phyloP scores from a whole-genome alignment of 257 asterid species.

The Penstemon barbatus region DNA sequence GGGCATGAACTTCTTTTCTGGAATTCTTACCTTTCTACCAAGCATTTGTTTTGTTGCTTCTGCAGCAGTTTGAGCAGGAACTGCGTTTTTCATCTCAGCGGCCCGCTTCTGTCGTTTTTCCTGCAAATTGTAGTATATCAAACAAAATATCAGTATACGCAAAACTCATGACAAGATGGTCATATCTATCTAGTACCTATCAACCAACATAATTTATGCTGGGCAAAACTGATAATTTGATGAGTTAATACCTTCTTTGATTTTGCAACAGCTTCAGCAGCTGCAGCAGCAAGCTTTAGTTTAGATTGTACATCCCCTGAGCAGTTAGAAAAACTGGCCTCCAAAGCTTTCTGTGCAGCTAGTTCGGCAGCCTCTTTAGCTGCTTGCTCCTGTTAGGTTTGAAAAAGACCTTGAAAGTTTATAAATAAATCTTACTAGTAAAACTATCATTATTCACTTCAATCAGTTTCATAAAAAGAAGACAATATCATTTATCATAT shows the following conservation, averaged over 20 bases:
- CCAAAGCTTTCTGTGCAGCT: slow-evolving; percentile 56
- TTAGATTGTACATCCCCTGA: slow-evolving; percentile 56
- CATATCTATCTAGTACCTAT: background rate
- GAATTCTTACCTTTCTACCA: slow-evolving; percentile 69
- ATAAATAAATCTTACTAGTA: too few relatives aligned
- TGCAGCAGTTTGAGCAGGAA: slow-evolving; percentile 59
- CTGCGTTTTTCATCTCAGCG: slow-evolving; percentile 50
- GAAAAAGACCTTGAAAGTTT: slow-evolving; percentile 22
- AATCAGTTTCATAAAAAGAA: background rate
- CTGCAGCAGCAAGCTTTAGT: slow-evolving; percentile 61
- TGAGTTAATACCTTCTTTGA: slow-evolving; percentile 52
- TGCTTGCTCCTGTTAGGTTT: slow-evolving; percentile 67
- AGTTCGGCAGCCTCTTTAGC: slow-evolving; percentile 69
- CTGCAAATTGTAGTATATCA: slow-evolving; percentile 40
- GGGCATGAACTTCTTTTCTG: too few relatives aligned
- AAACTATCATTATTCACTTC: too few relatives aligned
- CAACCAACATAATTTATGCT: slow-evolving; percentile 14
- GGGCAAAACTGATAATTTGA: slow-evolving; percentile 19
- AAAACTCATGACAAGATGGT: background rate
- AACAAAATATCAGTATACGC: slow-evolving; percentile 16
- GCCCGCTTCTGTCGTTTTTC: slow-evolving; percentile 71
- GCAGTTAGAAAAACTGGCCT: slow-evolving; percentile 46
- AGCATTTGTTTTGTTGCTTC: slow-evolving; percentile 63
- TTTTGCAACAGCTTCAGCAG: slow-evolving; percentile 60
- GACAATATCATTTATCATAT: too few relatives aligned